These are phyloP conservation scores for Starmerella floricola DNA, from an alignment of 805 yeast genomes.

Conservation along the genomic window DNA sequence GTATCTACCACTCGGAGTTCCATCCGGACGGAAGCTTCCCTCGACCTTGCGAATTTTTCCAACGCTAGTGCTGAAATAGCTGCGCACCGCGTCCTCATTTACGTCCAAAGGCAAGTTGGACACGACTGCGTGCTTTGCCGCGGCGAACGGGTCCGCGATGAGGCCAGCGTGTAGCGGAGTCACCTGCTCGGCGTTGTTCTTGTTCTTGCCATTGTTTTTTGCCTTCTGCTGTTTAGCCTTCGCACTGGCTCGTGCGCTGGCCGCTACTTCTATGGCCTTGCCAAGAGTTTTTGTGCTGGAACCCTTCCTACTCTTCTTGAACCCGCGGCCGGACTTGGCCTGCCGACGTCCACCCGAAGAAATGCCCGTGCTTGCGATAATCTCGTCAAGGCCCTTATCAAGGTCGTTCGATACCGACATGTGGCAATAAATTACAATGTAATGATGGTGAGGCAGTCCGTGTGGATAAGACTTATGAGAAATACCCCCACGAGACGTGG, in stretches of 20 bases:
- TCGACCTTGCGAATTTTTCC: constrained; percentile 70
- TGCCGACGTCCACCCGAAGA: constrained; percentile 11
- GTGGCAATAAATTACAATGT: too few relatives aligned
- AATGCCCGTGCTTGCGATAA: constrained; percentile 46
- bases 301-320: constrained; percentile 23
- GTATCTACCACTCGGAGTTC: constrained; percentile 85
- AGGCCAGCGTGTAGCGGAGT: constrained; percentile 26
- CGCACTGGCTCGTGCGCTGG: constrained; percentile 3
- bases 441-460: too few relatives aligned
- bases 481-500: neutral
- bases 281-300: constrained; percentile 10
- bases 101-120: constrained; percentile 43
- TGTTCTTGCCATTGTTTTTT: neutral
- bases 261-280: constrained; percentile 9
- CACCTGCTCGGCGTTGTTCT: constrained; percentile 18
- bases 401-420: constrained; percentile 39
- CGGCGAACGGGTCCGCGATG: constrained; percentile 29
- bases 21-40: constrained; percentile 72
- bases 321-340: constrained; percentile 24
- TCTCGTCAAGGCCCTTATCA: constrained; percentile 91
- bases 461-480: too few relatives aligned
- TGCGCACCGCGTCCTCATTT: constrained; percentile 34
- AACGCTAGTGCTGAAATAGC: constrained; percentile 74
- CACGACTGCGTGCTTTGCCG: constrained; percentile 68
- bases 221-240: constrained; percentile 2